Conservation (phyloP, 1,139 yeast genomes). For the Candida labiduridarum region DNA sequence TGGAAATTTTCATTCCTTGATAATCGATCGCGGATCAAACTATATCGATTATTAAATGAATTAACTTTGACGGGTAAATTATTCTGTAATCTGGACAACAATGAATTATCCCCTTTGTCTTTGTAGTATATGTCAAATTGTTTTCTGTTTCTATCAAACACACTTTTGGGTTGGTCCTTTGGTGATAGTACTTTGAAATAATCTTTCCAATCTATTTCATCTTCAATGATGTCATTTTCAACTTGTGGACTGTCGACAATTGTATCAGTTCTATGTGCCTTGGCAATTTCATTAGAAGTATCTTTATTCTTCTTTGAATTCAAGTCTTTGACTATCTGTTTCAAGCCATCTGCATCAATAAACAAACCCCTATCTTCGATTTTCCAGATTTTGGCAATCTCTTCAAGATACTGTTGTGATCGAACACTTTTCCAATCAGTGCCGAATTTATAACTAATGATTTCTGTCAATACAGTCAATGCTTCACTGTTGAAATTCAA, state of each 20-base stretch:
- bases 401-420: constrained; percentile 72
- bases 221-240: constrained; percentile 9
- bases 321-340: constrained; percentile 58
- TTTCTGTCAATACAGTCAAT: constrained; percentile 66
- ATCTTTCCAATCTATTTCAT: constrained; percentile 63
- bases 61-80: constrained; percentile 27
- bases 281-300: not conserved
- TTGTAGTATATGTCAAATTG: constrained; percentile 51
- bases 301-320: constrained; percentile 16
- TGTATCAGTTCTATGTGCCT: constrained; percentile 35
- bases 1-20: constrained; percentile 77
- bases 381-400: constrained; percentile 82
- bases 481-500: constrained; percentile 89
- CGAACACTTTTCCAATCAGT: constrained; percentile 79
- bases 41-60: constrained; percentile 49
- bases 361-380: constrained; percentile 85
- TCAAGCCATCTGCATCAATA: constrained; percentile 73
- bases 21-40: constrained; percentile 66
- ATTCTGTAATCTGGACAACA: constrained; percentile 18
- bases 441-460: constrained; percentile 77
- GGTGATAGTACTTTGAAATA: constrained; percentile 71
- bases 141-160: constrained; percentile 65
- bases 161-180: constrained; percentile 63
- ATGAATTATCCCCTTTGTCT: constrained; percentile 13
- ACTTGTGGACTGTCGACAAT: constrained; percentile 24